A percentile compares a stretch with the other conserved stretches of the same genome.
These are phyloP conservation scores for Colletotrichum gigasporum DNA, from an alignment of 2,329 filamentous ascomycete genomes.

Conservation along the genomic window DNA sequence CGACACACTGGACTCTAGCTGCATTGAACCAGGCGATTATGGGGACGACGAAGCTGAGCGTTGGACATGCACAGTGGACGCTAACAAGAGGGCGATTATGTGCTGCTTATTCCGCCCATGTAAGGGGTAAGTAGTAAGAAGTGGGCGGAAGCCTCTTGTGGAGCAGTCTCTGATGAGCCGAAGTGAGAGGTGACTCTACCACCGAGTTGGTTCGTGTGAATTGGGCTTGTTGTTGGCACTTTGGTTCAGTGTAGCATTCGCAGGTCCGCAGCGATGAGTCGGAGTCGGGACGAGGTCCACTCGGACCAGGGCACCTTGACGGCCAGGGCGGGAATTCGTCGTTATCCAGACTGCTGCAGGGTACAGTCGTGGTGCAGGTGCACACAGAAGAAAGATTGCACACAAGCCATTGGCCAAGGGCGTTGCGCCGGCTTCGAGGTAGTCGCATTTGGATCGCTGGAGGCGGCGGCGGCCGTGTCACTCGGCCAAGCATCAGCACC, in stretches of 20 bases:
- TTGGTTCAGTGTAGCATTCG: not conserved
- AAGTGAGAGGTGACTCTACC: not conserved
- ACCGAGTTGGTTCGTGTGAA: too few species aligned
- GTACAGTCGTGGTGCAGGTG: conserved; percentile 15
- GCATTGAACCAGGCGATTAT: too few species aligned
- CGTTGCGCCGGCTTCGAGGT: not conserved
- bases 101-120: conserved; percentile 1
- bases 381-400: not conserved
- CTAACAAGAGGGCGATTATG: not conserved
- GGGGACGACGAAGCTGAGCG: not conserved
- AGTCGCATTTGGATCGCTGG: not conserved
- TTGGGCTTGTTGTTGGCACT: not conserved
- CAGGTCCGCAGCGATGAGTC: not conserved
- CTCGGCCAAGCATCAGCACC: not conserved
- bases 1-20: too few species aligned
- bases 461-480: not conserved
- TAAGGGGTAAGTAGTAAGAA: conserved; percentile 10
- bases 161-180: not conserved
- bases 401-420: not conserved
- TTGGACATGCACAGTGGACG: not conserved
- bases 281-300: not conserved
- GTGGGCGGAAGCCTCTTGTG: not conserved
- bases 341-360: conserved; percentile 7
- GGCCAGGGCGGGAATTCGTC: conserved; percentile 7
- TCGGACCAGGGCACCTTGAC: conserved; percentile 13